These are phyloP conservation scores for Aechmea fasciata DNA, from an alignment of 176 grass and related monocot species.

Conservation along the genomic window DNA sequence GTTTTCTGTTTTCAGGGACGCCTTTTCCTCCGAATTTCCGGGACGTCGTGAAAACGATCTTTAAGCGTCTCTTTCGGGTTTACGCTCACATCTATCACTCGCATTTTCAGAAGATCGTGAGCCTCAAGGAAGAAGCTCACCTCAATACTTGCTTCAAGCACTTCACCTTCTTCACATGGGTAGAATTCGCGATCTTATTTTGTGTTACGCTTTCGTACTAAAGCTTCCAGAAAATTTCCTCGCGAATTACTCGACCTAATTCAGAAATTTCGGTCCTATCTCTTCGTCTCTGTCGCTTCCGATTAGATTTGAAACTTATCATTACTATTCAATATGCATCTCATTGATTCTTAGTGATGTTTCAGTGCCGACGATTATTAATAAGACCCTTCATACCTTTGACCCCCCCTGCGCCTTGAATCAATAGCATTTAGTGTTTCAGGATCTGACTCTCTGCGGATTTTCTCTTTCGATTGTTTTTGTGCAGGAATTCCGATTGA, in stretches of 20 bases:
- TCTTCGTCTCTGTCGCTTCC: too few species aligned
- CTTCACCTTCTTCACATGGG: conserved; percentile 74
- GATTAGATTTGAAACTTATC: too few species aligned
- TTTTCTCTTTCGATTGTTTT: neutral
- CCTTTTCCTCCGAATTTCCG: conserved; percentile 83
- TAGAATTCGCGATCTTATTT: conserved; percentile 22
- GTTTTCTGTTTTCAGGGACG: conserved; percentile 33
- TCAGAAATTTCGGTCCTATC: too few species aligned
- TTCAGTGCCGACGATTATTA: too few species aligned
- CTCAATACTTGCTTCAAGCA: conserved; percentile 99
- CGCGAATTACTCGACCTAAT: too few species aligned
- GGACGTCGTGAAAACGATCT: conserved; percentile 75
- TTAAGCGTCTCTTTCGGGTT: conserved; percentile 92
- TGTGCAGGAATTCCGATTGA: conserved; percentile 69
- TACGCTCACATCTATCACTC: conserved; percentile 93
- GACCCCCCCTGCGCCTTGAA: too few species aligned
- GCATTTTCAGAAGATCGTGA: conserved; percentile 74
- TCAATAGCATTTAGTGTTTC: neutral
- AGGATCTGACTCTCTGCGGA: neutral
- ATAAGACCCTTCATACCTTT: too few species aligned
- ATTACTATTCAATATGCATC: too few species aligned
- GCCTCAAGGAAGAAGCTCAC: conserved; percentile 85
- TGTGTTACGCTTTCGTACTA: neutral
- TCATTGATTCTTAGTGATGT: too few species aligned
- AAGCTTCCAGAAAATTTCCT: neutral